Conservation (phyloP, 805 yeast genomes). For the Saturnispora zaruensis region DNA sequence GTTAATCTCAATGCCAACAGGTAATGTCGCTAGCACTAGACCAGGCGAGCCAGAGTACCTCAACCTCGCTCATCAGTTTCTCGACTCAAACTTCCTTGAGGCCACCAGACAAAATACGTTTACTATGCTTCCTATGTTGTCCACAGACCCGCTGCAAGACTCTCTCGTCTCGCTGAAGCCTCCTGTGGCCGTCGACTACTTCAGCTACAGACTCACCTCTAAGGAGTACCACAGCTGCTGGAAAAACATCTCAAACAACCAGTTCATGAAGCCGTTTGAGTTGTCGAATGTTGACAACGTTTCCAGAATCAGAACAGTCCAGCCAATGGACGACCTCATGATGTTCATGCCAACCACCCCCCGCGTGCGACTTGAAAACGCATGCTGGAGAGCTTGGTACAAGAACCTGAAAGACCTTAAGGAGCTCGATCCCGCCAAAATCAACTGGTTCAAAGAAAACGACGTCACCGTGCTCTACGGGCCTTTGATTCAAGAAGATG, state of each 20-base stretch:
- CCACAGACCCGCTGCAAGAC: conserved; percentile 12
- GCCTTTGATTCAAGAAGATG: conserved; percentile 29
- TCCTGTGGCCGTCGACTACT: conserved; percentile 33
- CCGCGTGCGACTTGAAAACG: conserved; percentile 55
- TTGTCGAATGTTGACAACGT: conserved; percentile 23
- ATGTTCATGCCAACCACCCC: conserved; percentile 29
- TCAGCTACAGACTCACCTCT: conserved; percentile 30
- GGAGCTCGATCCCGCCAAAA: conserved; percentile 36
- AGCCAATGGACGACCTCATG: conserved; percentile 28
- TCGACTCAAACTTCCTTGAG: conserved; percentile 26
- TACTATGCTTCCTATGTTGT: conserved; percentile 21
- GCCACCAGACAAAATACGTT: conserved; percentile 17
- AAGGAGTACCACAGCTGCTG: conserved; percentile 33
- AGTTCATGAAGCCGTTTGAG: conserved; percentile 29
- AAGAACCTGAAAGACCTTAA: conserved; percentile 55
- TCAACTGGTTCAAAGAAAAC: conserved; percentile 47
- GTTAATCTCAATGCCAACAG: background rate
- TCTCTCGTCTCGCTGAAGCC: conserved; percentile 13
- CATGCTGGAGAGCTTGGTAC: conserved; percentile 95
- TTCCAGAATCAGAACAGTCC: conserved; percentile 16
- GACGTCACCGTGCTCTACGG: conserved; percentile 51
- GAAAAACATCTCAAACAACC: conserved; percentile 31
- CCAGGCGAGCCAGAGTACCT: conserved; percentile 10
- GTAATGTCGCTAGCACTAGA: background rate
- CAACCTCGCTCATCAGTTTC: conserved; percentile 23